phyloP scores from a whole-genome alignment of 2,329 filamentous ascomycete species.

The Hortaea werneckii region DNA sequence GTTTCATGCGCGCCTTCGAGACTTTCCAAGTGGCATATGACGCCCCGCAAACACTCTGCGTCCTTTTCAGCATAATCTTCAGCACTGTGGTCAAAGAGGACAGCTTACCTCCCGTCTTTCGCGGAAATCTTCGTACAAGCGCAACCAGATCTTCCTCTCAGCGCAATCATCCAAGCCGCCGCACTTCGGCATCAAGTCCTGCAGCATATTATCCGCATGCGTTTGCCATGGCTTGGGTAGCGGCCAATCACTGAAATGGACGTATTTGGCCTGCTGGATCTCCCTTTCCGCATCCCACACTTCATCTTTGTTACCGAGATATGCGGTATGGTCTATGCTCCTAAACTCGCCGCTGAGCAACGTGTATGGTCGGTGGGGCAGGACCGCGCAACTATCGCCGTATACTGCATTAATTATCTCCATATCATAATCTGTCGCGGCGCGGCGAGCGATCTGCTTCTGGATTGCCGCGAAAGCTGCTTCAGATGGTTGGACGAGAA shows the following conservation, averaged over 20 bases:
- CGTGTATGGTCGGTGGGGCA: conserved; percentile 55
- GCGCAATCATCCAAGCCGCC: conserved; percentile 15
- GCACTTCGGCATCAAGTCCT: conserved; percentile 38
- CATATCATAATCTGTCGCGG: conserved; percentile 28
- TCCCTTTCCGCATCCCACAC: conserved; percentile 49
- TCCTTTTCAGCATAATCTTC: neutral
- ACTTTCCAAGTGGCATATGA: neutral
- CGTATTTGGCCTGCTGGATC: conserved; percentile 51
- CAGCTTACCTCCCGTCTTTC: neutral
- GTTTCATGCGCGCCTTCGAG: no score
- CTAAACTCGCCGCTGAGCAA: conserved; percentile 56
- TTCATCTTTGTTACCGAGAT: conserved; percentile 38
- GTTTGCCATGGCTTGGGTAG: conserved; percentile 55
- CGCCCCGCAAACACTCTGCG: neutral
- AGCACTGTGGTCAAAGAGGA: neutral
- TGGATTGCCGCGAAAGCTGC: conserved; percentile 7
- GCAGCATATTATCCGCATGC: conserved; percentile 31
- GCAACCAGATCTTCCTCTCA: conserved; percentile 35
- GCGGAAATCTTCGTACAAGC: conserved; percentile 36
- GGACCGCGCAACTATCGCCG: conserved; percentile 47
- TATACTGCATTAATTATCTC: conserved; percentile 53
- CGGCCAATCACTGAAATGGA: conserved; percentile 65
- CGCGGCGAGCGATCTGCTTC: conserved; percentile 1
- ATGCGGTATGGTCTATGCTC: conserved; percentile 39
- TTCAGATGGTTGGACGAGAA: conserved; percentile 11